Base-by-base conservation (phyloP, 2,329 filamentous ascomycete genomes). In the Microdochium nivale region DNA sequence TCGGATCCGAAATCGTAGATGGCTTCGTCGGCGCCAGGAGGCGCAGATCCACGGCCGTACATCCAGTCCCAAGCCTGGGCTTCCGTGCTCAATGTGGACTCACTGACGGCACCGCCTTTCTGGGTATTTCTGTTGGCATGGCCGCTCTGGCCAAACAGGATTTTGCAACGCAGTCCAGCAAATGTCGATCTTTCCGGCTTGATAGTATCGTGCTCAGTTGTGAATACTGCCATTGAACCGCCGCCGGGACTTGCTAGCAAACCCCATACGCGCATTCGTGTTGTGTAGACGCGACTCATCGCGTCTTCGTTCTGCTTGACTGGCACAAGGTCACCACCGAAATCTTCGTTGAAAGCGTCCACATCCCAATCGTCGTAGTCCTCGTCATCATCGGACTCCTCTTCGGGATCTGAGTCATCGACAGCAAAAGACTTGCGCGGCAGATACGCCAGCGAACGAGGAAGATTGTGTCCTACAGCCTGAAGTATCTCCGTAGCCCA, bases 51-150 rank as follows among this genome's bases (percentile, higher is more conserved):
- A n/a, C 66, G 66, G 19, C 77, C 78, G 57, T 83, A 82, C 74
- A 82, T 78, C 72, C 76, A 80, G 54, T 81, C 75, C 73, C 79
- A 82, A 46, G 77, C 67, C 35, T 67, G 66, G 0, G 72, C 79
- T 60, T 83, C 80, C 2, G 78, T 79, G n/a, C 76, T 77, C 21
- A 78, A 62, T 2, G 56, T 59, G 49, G 53, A 57, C 25, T 51
- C 51, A 10, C 53, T 40, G 19, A 53, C 25, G 25, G 52, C 37
- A 49, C 52, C 35, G 33, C 48, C 32, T 46, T 43, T 9, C 10
- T 50, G 21, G 35, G 16, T 19, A 16, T 25, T n/a, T 21, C 21
- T n/a, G 23, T 67, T 50, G 63, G 69, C 13, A 63, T 56, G 21
- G 65, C 64, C 19, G 66, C 60, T 3, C 43, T 52, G 59, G 4